These are phyloP conservation scores for Dalbergia cultrata DNA, from an alignment of 306 rosid genomes.

Conservation along the genomic window DNA sequence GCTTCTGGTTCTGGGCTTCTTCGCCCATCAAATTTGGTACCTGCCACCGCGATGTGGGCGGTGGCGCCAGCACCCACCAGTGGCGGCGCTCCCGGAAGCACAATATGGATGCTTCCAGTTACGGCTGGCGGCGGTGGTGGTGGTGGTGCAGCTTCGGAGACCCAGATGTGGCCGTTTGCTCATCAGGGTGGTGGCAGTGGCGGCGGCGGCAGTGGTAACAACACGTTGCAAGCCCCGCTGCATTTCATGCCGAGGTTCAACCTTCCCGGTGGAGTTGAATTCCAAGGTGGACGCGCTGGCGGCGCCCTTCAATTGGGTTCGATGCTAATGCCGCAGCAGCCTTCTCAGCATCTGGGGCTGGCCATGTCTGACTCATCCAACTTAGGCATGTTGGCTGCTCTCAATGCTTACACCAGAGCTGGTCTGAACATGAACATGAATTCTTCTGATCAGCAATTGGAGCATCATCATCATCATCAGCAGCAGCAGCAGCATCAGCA, in stretches of 20 bases:
- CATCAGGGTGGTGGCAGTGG: neutral
- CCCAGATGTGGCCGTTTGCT: constrained; percentile 86
- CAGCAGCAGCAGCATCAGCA: constrained; percentile 26
- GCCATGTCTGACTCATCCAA: constrained; percentile 87
- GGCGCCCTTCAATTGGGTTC: constrained; percentile 79
- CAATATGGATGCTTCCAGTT: constrained; percentile 92
- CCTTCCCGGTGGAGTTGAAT: constrained; percentile 61
- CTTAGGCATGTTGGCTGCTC: constrained; percentile 87
- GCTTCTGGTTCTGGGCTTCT: constrained; percentile 56
- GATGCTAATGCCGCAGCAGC: constrained; percentile 72
- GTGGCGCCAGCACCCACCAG: constrained; percentile 62
- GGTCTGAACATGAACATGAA: constrained; percentile 64
- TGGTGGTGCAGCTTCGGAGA: constrained; percentile 56
- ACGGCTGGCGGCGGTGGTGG: constrained; percentile 38
- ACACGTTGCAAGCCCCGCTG: constrained; percentile 64
- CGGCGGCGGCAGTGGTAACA: constrained; percentile 16
- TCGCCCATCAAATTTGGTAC: constrained; percentile 64
- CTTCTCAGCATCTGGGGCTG: constrained; percentile 75
- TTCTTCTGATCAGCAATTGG: constrained; percentile 61
- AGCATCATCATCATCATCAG: constrained; percentile 59
- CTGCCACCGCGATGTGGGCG: constrained; percentile 88
- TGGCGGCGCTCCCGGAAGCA: constrained; percentile 65
- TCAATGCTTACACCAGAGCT: constrained; percentile 79
- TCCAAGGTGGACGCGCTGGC: constrained; percentile 59
- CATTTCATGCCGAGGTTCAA: constrained; percentile 86